Conservation (phyloP, 805 yeast species). For the Sugiyamaella valdiviana region DNA sequence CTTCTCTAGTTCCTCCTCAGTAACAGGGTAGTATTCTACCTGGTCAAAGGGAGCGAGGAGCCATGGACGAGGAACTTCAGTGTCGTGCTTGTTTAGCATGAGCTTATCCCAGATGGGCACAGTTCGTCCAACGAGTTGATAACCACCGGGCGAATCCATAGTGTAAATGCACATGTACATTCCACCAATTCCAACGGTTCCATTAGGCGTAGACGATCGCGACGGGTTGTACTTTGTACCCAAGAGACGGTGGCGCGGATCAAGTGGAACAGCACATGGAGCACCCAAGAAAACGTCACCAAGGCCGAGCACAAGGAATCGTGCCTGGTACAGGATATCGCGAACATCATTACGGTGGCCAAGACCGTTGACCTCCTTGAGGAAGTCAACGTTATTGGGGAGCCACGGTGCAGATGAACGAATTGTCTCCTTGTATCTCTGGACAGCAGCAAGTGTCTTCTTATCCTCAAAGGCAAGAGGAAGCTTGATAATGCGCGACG, state of each 20-base stretch:
- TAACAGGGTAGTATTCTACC: conserved; percentile 87
- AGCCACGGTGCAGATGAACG: conserved; percentile 94
- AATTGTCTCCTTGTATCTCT: conserved; percentile 88
- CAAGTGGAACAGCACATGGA: conserved; percentile 97
- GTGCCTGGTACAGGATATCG: conserved; percentile 81
- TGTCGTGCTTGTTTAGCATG: conserved; percentile 58
- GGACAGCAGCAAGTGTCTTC: conserved; percentile 81
- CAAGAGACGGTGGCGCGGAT: conserved; percentile 87
- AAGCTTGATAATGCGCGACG: conserved; percentile 71
- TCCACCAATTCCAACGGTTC: conserved; percentile 97
- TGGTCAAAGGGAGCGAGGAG: conserved; percentile 87
- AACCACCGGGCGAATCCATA: conserved; percentile 98
- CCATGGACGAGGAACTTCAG: conserved; percentile 62
- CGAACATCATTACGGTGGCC: conserved; percentile 61
- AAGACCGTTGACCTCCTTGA: conserved; percentile 81
- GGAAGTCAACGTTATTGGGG: conserved; percentile 94
- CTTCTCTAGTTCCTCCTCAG: conserved; percentile 72
- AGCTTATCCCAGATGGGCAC: conserved; percentile 97
- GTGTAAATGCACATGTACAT: conserved; percentile 98
- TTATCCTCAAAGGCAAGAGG: conserved; percentile 97
- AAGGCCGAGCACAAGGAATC: conserved; percentile 86
- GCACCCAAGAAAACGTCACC: conserved; percentile 98
- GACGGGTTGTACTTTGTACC: conserved; percentile 97
- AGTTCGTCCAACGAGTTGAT: conserved; percentile 93
- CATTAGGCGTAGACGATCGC: conserved; percentile 92